Conservation (phyloP, 2,329 filamentous ascomycete genomes). For the Aspergillus sp. region DNA sequence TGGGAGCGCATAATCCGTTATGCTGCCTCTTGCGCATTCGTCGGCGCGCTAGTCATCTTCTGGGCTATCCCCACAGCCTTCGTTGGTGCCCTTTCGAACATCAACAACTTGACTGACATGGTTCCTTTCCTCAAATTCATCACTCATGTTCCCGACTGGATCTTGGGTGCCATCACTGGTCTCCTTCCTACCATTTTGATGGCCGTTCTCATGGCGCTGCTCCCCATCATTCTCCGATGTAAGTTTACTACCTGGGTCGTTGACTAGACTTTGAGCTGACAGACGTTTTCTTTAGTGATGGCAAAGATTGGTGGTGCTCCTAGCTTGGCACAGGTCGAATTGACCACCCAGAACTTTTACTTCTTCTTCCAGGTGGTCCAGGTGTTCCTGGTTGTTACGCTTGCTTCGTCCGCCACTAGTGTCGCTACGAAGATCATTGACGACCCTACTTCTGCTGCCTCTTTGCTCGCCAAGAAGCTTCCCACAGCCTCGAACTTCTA, state of each 20-base stretch:
- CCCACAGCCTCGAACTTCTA: constrained; percentile 92
- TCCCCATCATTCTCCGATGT: constrained; percentile 79
- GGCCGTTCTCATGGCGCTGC: constrained; percentile 79
- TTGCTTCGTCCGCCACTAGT: constrained; percentile 76
- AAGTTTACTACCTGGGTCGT: constrained; percentile 33
- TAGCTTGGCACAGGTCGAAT: constrained; percentile 74
- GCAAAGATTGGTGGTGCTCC: constrained; percentile 80
- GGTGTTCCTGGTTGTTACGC: constrained; percentile 83
- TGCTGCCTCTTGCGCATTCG: constrained; percentile 67
- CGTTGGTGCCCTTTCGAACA: constrained; percentile 83
- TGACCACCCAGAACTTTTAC: constrained; percentile 88
- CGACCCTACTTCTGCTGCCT: constrained; percentile 62
- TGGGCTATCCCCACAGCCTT: constrained; percentile 76
- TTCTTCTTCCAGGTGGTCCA: constrained; percentile 74
- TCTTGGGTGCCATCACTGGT: constrained; percentile 81
- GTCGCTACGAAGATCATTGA: constrained; percentile 63
- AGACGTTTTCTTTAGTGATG: constrained; percentile 53
- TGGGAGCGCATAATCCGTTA: constrained; percentile 78
- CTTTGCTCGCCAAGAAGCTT: constrained; percentile 69
- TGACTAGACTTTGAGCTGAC: background rate
- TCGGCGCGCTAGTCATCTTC: constrained; percentile 79
- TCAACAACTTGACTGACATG: constrained; percentile 64
- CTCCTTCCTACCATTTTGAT: constrained; percentile 78
- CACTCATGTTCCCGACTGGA: constrained; percentile 63
- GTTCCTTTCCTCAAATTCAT: constrained; percentile 74